Evolutionary conservation across 169 alveolate genomes (phyloP).

Genomic region (Plasmodium ovale): DNA sequence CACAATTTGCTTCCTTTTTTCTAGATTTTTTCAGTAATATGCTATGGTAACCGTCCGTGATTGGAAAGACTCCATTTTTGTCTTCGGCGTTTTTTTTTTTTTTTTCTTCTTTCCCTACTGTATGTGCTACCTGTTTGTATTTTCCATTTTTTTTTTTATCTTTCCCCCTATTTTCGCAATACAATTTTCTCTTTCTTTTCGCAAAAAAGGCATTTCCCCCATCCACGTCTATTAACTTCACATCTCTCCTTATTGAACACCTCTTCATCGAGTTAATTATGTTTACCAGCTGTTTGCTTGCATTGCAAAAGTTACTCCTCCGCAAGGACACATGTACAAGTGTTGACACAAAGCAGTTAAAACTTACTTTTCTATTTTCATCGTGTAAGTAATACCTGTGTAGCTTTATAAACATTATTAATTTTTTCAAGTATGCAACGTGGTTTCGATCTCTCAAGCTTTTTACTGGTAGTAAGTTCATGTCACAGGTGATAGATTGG

Average conservation of each 20-base stretch:
- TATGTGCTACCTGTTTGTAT: background rate
- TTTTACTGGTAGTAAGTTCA: no score
- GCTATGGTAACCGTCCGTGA: no score
- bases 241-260: background rate
- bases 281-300: background rate
- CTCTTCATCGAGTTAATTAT: slow-evolving; percentile 11
- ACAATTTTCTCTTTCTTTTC: background rate
- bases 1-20: background rate
- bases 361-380: slow-evolving; percentile 50
- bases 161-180: background rate
- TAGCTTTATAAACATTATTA: background rate
- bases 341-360: slow-evolving; percentile 39
- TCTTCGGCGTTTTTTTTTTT: background rate
- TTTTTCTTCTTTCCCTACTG: background rate
- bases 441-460: background rate
- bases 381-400: slow-evolving; percentile 41
- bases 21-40: background rate
- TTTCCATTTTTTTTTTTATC: background rate
- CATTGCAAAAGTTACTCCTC: background rate
- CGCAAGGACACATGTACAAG: slow-evolving; percentile 32
- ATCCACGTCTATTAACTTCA: background rate
- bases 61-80: no score
- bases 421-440: slow-evolving; percentile 11
- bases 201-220: background rate
- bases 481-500: no score